Evolutionary conservation across 305 asterid species (phyloP).

Genomic region (Fraxinus nigra): DNA sequence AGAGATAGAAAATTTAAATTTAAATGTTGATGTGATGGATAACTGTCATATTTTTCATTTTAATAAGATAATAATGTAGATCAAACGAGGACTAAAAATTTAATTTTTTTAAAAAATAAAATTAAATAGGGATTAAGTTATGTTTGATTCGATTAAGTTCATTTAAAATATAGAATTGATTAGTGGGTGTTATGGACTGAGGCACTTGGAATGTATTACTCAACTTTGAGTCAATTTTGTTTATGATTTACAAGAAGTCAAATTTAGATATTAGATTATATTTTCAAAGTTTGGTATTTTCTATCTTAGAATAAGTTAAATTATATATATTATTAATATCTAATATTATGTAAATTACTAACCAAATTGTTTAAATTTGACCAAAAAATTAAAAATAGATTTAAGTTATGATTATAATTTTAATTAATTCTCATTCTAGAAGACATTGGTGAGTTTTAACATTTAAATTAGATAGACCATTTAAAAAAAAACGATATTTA

Average conservation of each 20-base stretch:
- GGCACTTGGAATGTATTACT: neutral
- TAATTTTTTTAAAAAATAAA: too few species aligned
- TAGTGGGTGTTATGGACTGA: neutral
- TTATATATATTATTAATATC: neutral
- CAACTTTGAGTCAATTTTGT: neutral
- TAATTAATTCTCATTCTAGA: neutral
- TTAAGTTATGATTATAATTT: neutral
- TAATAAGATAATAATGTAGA: too few species aligned
- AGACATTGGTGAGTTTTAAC: neutral
- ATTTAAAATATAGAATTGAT: neutral
- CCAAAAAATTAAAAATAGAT: neutral
- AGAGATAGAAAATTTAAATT: too few species aligned
- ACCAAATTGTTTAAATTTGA: neutral
- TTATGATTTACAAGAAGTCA: neutral
- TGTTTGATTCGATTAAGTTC: neutral
- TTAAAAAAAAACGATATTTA: neutral
- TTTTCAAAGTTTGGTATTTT: neutral
- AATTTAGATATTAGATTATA: neutral
- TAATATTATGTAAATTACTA: neutral
- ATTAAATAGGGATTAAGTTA: neutral
- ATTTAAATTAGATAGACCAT: neutral
- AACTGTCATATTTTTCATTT: too few species aligned
- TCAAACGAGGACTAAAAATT: too few species aligned
- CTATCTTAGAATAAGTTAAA: neutral
- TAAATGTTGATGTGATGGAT: too few species aligned